These are phyloP conservation scores for Nematocida ironsii DNA, from an alignment of 371 early-diverging fungal species.

Conservation along the genomic window DNA sequence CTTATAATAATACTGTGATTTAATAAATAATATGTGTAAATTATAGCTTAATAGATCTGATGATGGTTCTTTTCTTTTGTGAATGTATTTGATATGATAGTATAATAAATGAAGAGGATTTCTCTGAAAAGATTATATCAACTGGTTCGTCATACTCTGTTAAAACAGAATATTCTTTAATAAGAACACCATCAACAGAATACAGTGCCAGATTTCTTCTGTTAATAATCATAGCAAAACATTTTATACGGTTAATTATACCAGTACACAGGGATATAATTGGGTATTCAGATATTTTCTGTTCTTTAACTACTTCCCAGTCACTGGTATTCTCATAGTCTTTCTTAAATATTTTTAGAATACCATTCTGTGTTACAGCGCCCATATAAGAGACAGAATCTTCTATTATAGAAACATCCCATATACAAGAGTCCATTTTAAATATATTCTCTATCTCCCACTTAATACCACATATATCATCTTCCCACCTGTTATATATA, in stretches of 20 bases:
- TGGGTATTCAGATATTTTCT: slow-evolving; percentile 32
- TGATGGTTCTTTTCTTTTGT: background rate
- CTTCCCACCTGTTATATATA: slow-evolving; percentile 43
- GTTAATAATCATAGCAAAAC: slow-evolving; percentile 28
- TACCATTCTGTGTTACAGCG: slow-evolving; percentile 29
- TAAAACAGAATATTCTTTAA: background rate
- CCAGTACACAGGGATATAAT: slow-evolving; percentile 1
- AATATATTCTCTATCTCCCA: slow-evolving; percentile 53
- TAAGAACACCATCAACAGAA: background rate
- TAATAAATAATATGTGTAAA: background rate
- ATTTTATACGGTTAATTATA: background rate
- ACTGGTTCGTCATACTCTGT: slow-evolving; percentile 31
- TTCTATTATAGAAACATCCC: slow-evolving; percentile 32
- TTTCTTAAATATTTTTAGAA: slow-evolving; percentile 7
- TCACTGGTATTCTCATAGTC: background rate
- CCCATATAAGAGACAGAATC: background rate
- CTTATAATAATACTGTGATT: background rate
- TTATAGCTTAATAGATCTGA: background rate
- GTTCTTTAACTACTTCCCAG: slow-evolving; percentile 2
- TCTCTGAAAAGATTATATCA: slow-evolving; percentile 4
- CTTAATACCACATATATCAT: slow-evolving; percentile 46
- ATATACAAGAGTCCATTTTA: slow-evolving; percentile 18
- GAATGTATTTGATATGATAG: background rate
- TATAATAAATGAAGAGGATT: background rate
- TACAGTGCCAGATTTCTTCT: background rate